Base-by-base conservation (phyloP, 1,284 basidiomycete genomes). In the Sanguinoderma infundibulare region DNA sequence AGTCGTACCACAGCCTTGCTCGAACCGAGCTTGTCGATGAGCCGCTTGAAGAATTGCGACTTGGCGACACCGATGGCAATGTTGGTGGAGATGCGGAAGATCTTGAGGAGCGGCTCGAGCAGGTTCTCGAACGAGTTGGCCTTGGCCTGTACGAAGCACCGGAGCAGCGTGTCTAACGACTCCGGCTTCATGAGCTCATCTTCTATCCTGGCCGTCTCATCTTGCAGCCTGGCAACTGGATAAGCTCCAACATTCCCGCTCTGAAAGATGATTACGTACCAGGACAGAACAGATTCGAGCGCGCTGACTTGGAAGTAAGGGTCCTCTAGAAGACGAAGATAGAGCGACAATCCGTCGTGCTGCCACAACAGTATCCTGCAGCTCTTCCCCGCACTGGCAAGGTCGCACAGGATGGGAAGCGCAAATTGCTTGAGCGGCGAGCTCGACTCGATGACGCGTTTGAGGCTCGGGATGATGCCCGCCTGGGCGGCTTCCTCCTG, bases 401-500 rank as follows among this genome's bases (percentile, higher is more conserved):
- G 84, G 73, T 98, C 97, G 75, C 97, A 98, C 8, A 99, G 81
- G 66, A 98, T 96, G 0, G 97, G 97, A 52, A 99, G 80, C 0
- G 97, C 97, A 71, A 98, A 98, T 72, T 98, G 96, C 75, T 95
- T 96, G 67, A 98, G 82, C 0, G 95, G 96, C 17, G 95, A 97
- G 62, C 87, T 92, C 12, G 88, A 91, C 70, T 90, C 85, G 61
- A 96, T 94, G 51, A 98, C 90, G 3, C 89, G 87, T 74, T 95
- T 92, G 40, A 99, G 83, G 66, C 94, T 87, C 1, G 97, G 95
- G 30, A 99, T 91, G 63, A 98, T 94, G 14, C 96, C 97, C 3
- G 95, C 95, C 70, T 96, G 91, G 0, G 96, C 96, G 5, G 97
- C 96, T 75, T 98, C 97, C 77, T 98, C 97, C 75, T 98, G 97